These are phyloP conservation scores for Aureobasidium melanogenum DNA, from an alignment of 2,329 filamentous ascomycete genomes.

Conservation along the genomic window DNA sequence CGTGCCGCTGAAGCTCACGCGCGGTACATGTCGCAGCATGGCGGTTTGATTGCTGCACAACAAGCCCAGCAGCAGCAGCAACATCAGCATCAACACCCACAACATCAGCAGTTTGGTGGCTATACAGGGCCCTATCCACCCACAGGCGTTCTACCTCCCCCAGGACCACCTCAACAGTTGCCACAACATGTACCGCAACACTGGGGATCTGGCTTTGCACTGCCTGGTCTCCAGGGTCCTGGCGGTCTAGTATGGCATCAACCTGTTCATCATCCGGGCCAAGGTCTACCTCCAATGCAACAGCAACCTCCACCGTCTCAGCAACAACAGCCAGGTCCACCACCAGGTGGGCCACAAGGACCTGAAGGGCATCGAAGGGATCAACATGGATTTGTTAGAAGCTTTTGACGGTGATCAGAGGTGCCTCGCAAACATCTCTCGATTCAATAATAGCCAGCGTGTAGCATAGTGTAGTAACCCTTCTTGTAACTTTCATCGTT, in stretches of 20 bases:
- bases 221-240: not conserved
- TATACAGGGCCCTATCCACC: slow-evolving; percentile 6
- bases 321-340: not conserved
- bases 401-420: slow-evolving; percentile 12
- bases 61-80: slow-evolving; percentile 9
- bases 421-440: slow-evolving; percentile 2
- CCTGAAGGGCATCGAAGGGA: slow-evolving; percentile 4
- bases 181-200: slow-evolving; percentile 2
- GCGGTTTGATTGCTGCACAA: slow-evolving; percentile 5
- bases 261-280: not conserved
- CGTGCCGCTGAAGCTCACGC: slow-evolving; percentile 7
- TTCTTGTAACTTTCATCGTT: not conserved
- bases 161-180: not conserved
- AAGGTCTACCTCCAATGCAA: not conserved
- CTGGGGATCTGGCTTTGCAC: not conserved
- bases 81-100: not conserved
- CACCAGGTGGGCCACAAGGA: not conserved
- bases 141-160: not conserved
- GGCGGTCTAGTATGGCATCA: not conserved
- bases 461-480: not conserved
- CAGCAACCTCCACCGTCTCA: not conserved
- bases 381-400: slow-evolving; percentile 12
- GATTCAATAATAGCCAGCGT: not conserved
- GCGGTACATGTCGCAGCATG: slow-evolving; percentile 3
- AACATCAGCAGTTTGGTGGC: slow-evolving; percentile 3